Evolutionary conservation across 768 basidiomycete species (phyloP), one percentile per base, ranked within the genome.

Genomic region (Suillus occidentalis): DNA sequence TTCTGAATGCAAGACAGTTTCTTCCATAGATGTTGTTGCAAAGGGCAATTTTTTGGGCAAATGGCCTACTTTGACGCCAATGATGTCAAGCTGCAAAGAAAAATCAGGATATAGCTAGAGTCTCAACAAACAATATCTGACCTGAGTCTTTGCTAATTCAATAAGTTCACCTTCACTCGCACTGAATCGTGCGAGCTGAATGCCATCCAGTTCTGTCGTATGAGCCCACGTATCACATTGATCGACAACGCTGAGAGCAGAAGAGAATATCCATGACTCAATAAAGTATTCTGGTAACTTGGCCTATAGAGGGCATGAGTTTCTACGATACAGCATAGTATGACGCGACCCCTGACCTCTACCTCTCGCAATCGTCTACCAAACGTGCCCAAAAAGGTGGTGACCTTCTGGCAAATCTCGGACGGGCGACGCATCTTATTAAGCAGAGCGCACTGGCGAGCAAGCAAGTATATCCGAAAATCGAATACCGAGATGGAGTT

Each of bases 401-500:
- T 84, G 0, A 88, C 87, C 72, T 91, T 90, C 66, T 81, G 83
- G 53, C 89, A 86, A 10, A 94, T 83, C 65, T 97, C 92, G 12
- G 82, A 83, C 6, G 92, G 77, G 47, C 86, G 83, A 1, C 88
- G 87, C 71, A 92, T 75, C 68, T 85, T 86, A 53, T 86, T 90
- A 2, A 98, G 79, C 39, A 98, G 79, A 56, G 81, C 79, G 62
- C 93, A 94, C 76, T 97, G 95, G 20, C 93, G 83, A 31, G 93
- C 88, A 60, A 98, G 89, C 22, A 99, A 82, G 74, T 97, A 99
- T 70, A 89, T 85, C 58, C 96, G 87, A 70, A 98, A 91, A 79
- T 99, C 97, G 72, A 99, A 97, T 10, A 97, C 85, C 5, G 94
- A 91, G 68, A 99, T 96, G 6, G 88, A 85, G 77, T 97, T 97